Evolutionary conservation across 2,329 filamentous ascomycete genomes (phyloP), one percentile per base, ranked within the genome.

Genomic region (Curvularia hawaiiensis): DNA sequence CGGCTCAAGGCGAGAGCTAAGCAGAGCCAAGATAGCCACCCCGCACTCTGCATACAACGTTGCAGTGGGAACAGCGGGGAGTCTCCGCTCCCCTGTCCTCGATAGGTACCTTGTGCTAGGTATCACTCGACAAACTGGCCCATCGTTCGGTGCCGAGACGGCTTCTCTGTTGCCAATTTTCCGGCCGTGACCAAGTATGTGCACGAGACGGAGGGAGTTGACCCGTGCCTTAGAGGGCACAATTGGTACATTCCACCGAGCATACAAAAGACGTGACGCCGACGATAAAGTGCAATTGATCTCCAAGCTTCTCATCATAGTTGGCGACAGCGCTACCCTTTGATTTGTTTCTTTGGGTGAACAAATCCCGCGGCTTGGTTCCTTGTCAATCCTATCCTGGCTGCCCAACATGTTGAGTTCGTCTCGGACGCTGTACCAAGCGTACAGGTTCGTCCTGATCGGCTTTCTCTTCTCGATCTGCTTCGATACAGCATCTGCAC

Each of bases 21-120:
- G 60, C 41, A 47, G 46, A 50, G 62, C 62, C 63, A 63, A 66
- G 63, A 26, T 49, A 54, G 63, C 65, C 65, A 63, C 65, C 65
- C 63, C 65, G 65, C 63, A 63, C 58, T 48, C 49, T 61, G 59
- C 54, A 59, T 59, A 44, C 24, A 28, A 47, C 44, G 28, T 47
- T 31, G 12, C 44, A 50, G 57, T 52, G 52, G 60, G 58, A 61
- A 46, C 62, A 35, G 50, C 54, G 59, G 62, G 52, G 58, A 51
- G 44, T 41, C 57, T 56, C 59, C 53, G 58, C 51, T 52, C 35
- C 35, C 20, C 50, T 67, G 55, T 53, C 61, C 49, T 22, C 31
- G 22, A 20, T 35, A 28, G 48, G 39, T 59, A 50, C 48, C 28
- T 10, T 30, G n/a, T 46, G 35, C 40, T 43, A 47, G 46, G 20